Evolutionary conservation across 768 basidiomycete genomes (phyloP), one percentile per base, ranked within the genome.

Genomic region (Mycena albidolilacea): DNA sequence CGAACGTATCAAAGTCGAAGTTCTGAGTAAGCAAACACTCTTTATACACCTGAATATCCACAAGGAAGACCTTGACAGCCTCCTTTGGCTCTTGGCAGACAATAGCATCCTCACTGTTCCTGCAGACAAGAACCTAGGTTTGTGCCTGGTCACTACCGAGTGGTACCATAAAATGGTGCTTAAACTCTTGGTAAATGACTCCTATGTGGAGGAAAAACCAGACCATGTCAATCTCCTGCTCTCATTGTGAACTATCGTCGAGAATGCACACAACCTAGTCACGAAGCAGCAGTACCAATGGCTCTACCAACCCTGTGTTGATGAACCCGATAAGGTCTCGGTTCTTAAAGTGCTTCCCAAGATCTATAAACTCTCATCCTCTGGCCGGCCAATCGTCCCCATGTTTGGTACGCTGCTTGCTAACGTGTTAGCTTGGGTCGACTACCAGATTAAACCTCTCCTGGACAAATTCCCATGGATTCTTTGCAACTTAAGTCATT

Each of bases 141-240:
- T 57, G 5, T 57, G 55, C 30, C 55, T 57, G 6, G 55, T 57
- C 3, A 57, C 55, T 8, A 7, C 55, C 14, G 55, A 57, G n/a
- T 57, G 55, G 55, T 57, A 57, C 23, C 55, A 57, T 30, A 35
- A 35, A 5, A 57, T 11, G 8, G 55, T 8, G 23, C 55, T 57
- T 5, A 57, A 57, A 37, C 55, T 57, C 14, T 19, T 57, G 8
- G 10, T 11, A 17, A 54, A 54, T 54, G 52, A 54, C n/a, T 54
- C 52, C 52, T 54, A 54, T n/a, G 55, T 30, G 55, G 55, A 57
- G 55, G 21, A 30, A 30, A 14, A 57, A 37, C 55, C 55, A 14
- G 4, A 11, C 52, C 52, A 54, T 5, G 15, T 54, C 7, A 9
- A 7, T 6, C 55, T 57, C 7, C 10, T 30, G 6, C 5, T 19